A percentile compares a stretch with the other conserved stretches of the same genome.
phyloP scores from a whole-genome alignment of 768 basidiomycete genomes.

The Suillus spraguei region DNA sequence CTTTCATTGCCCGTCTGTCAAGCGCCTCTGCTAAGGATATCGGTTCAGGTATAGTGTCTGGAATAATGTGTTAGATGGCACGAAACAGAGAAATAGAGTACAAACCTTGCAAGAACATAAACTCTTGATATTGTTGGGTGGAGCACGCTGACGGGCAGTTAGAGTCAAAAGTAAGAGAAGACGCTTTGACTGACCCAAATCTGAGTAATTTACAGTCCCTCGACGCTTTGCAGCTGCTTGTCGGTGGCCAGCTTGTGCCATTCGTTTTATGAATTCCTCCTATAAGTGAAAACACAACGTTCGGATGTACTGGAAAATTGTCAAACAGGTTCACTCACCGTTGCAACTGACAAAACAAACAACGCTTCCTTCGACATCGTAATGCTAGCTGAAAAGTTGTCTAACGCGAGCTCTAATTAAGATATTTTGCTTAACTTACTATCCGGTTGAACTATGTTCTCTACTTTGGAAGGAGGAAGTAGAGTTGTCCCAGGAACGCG shows the following conservation, averaged over 20 bases:
- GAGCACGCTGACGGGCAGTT: constrained; percentile 49
- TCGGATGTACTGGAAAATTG: constrained; percentile 12
- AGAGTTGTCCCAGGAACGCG: constrained; percentile 68
- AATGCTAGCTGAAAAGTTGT: constrained; percentile 42
- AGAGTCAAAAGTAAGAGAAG: constrained; percentile 7
- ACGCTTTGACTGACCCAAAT: constrained; percentile 62
- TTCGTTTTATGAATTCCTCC: constrained; percentile 86
- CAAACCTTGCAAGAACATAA: constrained; percentile 70
- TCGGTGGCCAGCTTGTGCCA: constrained; percentile 68
- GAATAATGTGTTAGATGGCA: constrained; percentile 12
- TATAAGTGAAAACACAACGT: constrained; percentile 31
- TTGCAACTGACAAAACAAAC: constrained; percentile 74
- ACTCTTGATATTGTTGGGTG: constrained; percentile 64
- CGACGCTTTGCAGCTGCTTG: constrained; percentile 63
- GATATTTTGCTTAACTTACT: constrained; percentile 43
- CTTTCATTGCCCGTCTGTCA: constrained; percentile 50
- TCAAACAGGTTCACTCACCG: constrained; percentile 48
- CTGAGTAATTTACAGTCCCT: constrained; percentile 63
- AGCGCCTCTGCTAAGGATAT: constrained; percentile 64
- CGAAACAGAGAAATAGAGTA: neutral
- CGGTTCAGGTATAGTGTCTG: constrained; percentile 71
- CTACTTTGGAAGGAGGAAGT: constrained; percentile 65
- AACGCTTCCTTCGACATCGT: constrained; percentile 76
- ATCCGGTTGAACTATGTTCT: constrained; percentile 80
- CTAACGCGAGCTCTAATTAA: neutral